Evolutionary conservation across 768 basidiomycete species (phyloP).

Genomic region (Mycena belliarum): DNA sequence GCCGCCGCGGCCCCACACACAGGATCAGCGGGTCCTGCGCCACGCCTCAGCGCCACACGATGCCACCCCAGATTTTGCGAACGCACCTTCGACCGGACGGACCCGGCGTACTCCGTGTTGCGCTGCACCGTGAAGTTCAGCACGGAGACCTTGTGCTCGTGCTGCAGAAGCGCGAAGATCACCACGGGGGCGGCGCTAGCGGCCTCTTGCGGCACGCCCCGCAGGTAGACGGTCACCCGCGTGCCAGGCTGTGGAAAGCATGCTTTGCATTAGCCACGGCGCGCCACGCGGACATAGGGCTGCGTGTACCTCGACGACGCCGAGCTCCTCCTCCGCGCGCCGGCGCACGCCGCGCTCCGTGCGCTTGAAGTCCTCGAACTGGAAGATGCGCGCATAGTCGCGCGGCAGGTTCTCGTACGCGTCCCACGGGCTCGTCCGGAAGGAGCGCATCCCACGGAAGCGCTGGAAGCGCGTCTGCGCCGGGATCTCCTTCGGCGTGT

Average conservation of each 20-base stretch:
- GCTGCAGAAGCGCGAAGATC: slow-evolving; percentile 83
- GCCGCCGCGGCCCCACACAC: slow-evolving; percentile 85
- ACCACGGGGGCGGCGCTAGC: slow-evolving; percentile 52
- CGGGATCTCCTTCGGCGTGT: slow-evolving; percentile 84
- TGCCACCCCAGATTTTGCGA: background rate
- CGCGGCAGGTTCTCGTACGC: slow-evolving; percentile 93
- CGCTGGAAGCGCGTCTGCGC: slow-evolving; percentile 86
- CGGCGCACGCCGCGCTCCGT: slow-evolving; percentile 74
- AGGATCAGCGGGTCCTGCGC: slow-evolving; percentile 82
- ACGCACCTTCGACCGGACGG: slow-evolving; percentile 86
- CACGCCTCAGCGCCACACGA: slow-evolving; percentile 1
- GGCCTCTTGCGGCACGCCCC: slow-evolving; percentile 71
- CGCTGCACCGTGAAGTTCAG: slow-evolving; percentile 91
- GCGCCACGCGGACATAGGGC: background rate
- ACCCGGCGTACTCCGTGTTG: slow-evolving; percentile 90
- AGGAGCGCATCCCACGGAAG: slow-evolving; percentile 87
- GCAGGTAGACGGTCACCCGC: slow-evolving; percentile 76
- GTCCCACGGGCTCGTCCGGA: slow-evolving; percentile 97
- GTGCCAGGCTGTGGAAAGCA: slow-evolving; percentile 63
- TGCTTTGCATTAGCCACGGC: background rate
- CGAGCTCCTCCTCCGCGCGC: slow-evolving; percentile 61
- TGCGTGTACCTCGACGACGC: slow-evolving; percentile 61
- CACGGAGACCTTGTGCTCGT: slow-evolving; percentile 95
- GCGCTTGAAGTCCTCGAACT: slow-evolving; percentile 91
- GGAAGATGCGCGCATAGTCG: slow-evolving; percentile 94